These are phyloP conservation scores for Sapria himalayana DNA, from an alignment of 345 rosid species.

Conservation along the genomic window DNA sequence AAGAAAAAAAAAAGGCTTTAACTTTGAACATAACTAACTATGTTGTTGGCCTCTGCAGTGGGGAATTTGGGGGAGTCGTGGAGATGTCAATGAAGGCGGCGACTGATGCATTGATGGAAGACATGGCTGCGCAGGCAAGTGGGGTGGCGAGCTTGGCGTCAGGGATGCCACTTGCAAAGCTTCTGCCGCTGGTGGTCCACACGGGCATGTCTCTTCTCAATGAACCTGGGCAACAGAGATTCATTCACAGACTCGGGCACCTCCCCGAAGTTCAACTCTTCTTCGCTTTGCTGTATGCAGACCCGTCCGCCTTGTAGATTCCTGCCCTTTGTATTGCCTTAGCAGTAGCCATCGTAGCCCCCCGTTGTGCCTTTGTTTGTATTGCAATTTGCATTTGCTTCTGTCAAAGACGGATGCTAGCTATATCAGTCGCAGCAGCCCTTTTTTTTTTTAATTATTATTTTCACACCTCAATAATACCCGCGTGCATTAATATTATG, in stretches of 20 bases:
- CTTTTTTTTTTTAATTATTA: too few relatives aligned
- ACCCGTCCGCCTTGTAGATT: constrained; percentile 25
- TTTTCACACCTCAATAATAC: too few relatives aligned
- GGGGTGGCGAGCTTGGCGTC: constrained; percentile 16
- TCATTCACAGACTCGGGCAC: constrained; percentile 25
- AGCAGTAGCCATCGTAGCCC: too few relatives aligned
- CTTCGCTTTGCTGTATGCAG: constrained; percentile 68
- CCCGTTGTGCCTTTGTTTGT: too few relatives aligned
- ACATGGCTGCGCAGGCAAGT: constrained; percentile 25
- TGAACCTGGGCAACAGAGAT: constrained; percentile 44
- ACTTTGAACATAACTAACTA: too few relatives aligned
- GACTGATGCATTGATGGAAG: constrained; percentile 30
- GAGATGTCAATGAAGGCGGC: constrained; percentile 43
- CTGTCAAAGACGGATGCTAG: too few relatives aligned
- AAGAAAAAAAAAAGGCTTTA: too few relatives aligned
- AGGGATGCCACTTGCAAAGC: constrained; percentile 59
- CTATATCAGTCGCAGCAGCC: too few relatives aligned
- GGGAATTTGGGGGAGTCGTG: constrained; percentile 38
- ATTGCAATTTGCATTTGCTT: too few relatives aligned
- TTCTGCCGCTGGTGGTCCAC: constrained; percentile 55
- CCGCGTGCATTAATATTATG: too few relatives aligned
- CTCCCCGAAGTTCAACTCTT: constrained; percentile 61
- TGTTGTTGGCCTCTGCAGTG: too few relatives aligned
- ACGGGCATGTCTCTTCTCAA: constrained; percentile 24
- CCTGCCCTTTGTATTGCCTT: too few relatives aligned